phyloP scores from a whole-genome alignment of 768 basidiomycete genomes.

The Nevesoporus exiguus region DNA sequence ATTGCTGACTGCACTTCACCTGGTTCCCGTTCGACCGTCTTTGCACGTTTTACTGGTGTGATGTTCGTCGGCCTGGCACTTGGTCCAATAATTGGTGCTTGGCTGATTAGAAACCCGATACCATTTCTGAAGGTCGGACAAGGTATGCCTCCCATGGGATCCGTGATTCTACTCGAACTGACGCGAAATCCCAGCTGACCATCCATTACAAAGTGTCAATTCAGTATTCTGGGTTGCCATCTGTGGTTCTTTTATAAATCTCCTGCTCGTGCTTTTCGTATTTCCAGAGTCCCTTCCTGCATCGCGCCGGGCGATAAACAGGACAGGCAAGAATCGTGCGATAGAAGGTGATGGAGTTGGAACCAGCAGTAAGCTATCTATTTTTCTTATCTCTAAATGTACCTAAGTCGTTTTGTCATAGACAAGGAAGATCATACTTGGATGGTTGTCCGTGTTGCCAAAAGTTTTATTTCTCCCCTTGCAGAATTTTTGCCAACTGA shows the following conservation, averaged over 20 bases:
- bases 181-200: slow-evolving; percentile 20
- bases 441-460: slow-evolving; percentile 28
- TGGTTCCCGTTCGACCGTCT: slow-evolving; percentile 71
- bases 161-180: slow-evolving; percentile 3
- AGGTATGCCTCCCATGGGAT: slow-evolving; percentile 12
- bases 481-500: slow-evolving; percentile 63
- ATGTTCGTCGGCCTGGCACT: slow-evolving; percentile 73
- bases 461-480: slow-evolving; percentile 59
- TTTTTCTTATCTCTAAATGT: not conserved
- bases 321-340: slow-evolving; percentile 31
- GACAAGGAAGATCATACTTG: slow-evolving; percentile 7
- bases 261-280: slow-evolving; percentile 60
- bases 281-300: slow-evolving; percentile 53
- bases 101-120: slow-evolving; percentile 46
- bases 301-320: slow-evolving; percentile 24
- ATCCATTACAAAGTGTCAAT: slow-evolving; percentile 38
- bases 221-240: slow-evolving; percentile 55
- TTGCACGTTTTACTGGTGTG: slow-evolving; percentile 68
- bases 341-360: slow-evolving; percentile 9
- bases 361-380: slow-evolving; percentile 9
- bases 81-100: slow-evolving; percentile 69
- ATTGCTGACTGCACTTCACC: slow-evolving; percentile 79
- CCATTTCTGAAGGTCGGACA: slow-evolving; percentile 27
- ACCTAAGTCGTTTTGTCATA: not conserved
- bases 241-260: slow-evolving; percentile 41